phyloP scores from a whole-genome alignment of 192 early-diverging fungal species.

The Rhizoclosmatium sp. region DNA sequence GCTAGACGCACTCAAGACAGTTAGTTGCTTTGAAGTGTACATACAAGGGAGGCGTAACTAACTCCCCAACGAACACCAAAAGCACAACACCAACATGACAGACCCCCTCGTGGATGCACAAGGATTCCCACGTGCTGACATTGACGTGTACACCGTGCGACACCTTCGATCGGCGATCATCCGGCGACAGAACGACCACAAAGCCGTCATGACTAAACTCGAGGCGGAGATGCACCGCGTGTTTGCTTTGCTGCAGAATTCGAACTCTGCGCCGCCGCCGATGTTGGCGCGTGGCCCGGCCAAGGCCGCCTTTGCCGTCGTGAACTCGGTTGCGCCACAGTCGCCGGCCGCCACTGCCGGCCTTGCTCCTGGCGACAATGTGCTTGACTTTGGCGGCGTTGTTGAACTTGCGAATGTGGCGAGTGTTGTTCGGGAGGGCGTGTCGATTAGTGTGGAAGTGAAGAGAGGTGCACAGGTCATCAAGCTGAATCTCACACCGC shows the following conservation, averaged over 20 bases:
- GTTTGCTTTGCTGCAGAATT: conserved; percentile 38
- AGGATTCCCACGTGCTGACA: conserved; percentile 74
- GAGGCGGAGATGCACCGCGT: conserved; percentile 58
- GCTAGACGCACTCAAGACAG: conserved; percentile 11
- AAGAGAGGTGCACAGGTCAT: conserved; percentile 8
- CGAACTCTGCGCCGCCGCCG: background rate
- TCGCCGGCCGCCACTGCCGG: conserved; percentile 30
- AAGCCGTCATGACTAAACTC: conserved; percentile 61
- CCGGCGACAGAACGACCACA: conserved; percentile 61
- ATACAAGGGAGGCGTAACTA: background rate
- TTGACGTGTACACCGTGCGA: conserved; percentile 69
- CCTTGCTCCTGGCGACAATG: conserved; percentile 10
- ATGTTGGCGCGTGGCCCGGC: background rate
- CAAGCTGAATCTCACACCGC: conserved; percentile 39
- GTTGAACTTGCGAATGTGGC: background rate
- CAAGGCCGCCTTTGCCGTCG: conserved; percentile 13
- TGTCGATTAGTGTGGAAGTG: conserved; percentile 38
- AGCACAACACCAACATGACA: conserved; percentile 59
- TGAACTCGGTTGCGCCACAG: conserved; percentile 8
- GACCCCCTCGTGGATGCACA: conserved; percentile 63
- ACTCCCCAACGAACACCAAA: too few relatives aligned
- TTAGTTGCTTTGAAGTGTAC: background rate
- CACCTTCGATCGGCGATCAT: conserved; percentile 57
- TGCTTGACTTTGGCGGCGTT: conserved; percentile 18
- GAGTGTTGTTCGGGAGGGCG: conserved; percentile 8